Evolutionary conservation across 805 yeast genomes (phyloP).

Genomic region (Naumovozyma baii): DNA sequence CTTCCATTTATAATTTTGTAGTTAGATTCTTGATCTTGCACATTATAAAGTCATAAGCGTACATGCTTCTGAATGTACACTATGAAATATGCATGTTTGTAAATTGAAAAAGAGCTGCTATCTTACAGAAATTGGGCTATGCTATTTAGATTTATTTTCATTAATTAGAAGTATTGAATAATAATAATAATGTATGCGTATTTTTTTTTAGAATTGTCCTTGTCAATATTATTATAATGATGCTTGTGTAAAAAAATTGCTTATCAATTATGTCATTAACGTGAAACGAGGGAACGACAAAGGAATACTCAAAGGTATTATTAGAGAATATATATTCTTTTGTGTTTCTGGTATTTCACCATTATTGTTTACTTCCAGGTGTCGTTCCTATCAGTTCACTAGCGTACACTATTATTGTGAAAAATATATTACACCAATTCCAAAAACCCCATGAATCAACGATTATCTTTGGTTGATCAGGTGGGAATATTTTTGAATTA

Average conservation of each 20-base stretch:
- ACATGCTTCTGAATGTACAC: no score
- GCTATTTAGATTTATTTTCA: background rate
- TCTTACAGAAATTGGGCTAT: no score
- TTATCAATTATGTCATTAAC: background rate
- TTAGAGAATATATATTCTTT: no score
- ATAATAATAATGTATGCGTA: background rate
- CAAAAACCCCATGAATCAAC: conserved; percentile 87
- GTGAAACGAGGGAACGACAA: background rate
- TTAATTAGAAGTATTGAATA: background rate
- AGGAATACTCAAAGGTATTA: background rate
- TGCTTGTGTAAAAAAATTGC: background rate
- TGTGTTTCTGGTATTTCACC: no score
- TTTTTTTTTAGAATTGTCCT: background rate
- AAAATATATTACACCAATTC: conserved; percentile 90
- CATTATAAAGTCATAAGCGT: no score
- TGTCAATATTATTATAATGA: background rate
- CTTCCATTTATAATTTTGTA: background rate
- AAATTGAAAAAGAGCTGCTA: no score
- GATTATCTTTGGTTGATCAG: conserved; percentile 18
- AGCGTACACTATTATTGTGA: conserved; percentile 69
- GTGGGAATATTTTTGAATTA: conserved; percentile 28
- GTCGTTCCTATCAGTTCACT: conserved; percentile 48
- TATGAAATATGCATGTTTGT: no score
- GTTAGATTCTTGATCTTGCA: background rate
- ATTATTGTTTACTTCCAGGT: background rate